phyloP scores from a whole-genome alignment of 148 eudicot species.

The Persicaria tinctoria region DNA sequence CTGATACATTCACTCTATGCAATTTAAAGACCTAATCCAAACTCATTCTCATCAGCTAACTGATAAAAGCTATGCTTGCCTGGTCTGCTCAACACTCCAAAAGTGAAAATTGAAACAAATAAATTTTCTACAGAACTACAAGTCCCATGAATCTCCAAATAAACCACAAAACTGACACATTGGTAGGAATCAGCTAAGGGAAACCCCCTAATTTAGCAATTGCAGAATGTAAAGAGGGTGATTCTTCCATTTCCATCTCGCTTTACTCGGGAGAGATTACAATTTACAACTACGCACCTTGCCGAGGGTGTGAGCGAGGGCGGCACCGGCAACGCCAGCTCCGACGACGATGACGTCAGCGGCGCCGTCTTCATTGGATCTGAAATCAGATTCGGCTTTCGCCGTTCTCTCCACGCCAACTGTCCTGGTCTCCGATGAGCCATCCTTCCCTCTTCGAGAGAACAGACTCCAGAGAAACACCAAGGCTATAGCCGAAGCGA shows the following conservation, averaged over 20 bases:
- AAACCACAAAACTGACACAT: not conserved
- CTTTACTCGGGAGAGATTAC: not conserved
- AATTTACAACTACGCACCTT: slow-evolving; percentile 33
- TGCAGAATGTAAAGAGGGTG: not conserved
- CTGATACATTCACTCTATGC: no score
- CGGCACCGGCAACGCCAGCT: slow-evolving; percentile 92
- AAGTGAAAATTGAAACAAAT: not conserved
- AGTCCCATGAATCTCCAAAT: not conserved
- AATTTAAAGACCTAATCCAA: not conserved
- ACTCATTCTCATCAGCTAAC: not conserved
- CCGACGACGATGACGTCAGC: slow-evolving; percentile 69
- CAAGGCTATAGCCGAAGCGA: slow-evolving; percentile 32
- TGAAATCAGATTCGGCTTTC: slow-evolving; percentile 19
- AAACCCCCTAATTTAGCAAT: not conserved
- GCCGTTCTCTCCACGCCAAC: slow-evolving; percentile 3
- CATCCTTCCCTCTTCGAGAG: slow-evolving; percentile 16
- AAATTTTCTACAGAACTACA: not conserved
- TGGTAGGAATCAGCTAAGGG: not conserved
- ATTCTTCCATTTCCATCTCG: not conserved
- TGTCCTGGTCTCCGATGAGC: slow-evolving; percentile 2
- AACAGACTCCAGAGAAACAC: slow-evolving; percentile 20
- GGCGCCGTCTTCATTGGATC: slow-evolving; percentile 20
- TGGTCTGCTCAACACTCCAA: not conserved
- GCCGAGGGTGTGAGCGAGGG: slow-evolving; percentile 84
- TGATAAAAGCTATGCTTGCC: not conserved